A percentile compares a stretch with the other conserved stretches of the same genome.
These are phyloP conservation scores for Lipomyces spencermartinsiae DNA, from an alignment of 805 yeast species.

Conservation along the genomic window DNA sequence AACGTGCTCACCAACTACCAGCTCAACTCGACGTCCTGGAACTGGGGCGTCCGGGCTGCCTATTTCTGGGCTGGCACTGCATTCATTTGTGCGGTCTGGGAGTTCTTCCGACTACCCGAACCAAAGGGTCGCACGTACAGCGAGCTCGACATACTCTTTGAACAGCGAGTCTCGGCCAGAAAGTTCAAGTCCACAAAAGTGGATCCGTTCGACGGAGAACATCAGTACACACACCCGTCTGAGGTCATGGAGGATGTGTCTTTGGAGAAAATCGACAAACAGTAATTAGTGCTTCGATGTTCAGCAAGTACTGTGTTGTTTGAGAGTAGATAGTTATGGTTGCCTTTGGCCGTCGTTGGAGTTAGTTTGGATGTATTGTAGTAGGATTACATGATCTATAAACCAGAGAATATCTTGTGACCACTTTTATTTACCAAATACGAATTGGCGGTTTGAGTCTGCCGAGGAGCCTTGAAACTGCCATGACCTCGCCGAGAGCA, in stretches of 20 bases:
- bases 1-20: slow-evolving; percentile 53
- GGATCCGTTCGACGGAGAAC: background rate
- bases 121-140: slow-evolving; percentile 63
- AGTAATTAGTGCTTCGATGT: too few species aligned
- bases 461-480: too few species aligned
- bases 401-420: too few species aligned
- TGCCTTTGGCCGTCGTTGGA: too few species aligned
- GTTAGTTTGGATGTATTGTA: too few species aligned
- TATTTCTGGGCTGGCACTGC: slow-evolving; percentile 54
- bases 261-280: background rate
- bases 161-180: slow-evolving; percentile 43
- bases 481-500: too few species aligned
- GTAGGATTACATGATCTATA: too few species aligned
- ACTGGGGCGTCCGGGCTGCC: slow-evolving; percentile 59
- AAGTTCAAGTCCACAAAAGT: slow-evolving; percentile 58
- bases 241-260: background rate
- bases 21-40: slow-evolving; percentile 55
- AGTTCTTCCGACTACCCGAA: slow-evolving; percentile 64
- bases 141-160: slow-evolving; percentile 64
- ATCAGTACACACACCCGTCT: background rate
- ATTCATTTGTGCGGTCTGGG: slow-evolving; percentile 50
- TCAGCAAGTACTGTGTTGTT: too few species aligned
- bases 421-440: too few species aligned
- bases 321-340: too few species aligned
- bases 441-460: too few species aligned